Evolutionary conservation across 2,329 filamentous ascomycete species (phyloP).

Genomic region (Botrytis squamosa): DNA sequence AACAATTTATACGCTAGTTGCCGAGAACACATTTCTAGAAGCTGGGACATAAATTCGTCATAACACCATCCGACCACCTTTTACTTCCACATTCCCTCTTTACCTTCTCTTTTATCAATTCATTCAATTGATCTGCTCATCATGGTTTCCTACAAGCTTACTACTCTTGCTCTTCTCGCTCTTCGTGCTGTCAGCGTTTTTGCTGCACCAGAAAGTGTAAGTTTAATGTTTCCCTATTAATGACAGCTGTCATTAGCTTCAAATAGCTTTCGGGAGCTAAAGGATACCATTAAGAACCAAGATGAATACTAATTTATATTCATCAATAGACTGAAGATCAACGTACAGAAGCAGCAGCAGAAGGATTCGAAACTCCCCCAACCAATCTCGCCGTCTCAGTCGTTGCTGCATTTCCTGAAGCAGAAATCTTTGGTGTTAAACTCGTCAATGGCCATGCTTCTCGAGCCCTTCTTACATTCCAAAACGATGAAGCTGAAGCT

Average conservation of each 20-base stretch:
- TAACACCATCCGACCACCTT: slow-evolving; percentile 10
- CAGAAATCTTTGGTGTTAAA: slow-evolving; percentile 85
- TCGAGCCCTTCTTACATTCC: slow-evolving; percentile 75
- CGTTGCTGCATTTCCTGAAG: slow-evolving; percentile 61
- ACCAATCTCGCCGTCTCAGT: slow-evolving; percentile 62
- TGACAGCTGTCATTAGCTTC: slow-evolving; percentile 16
- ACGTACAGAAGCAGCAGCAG: slow-evolving; percentile 28
- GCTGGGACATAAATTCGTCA: slow-evolving; percentile 15
- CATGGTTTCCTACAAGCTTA: slow-evolving; percentile 75
- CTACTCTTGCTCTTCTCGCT: slow-evolving; percentile 69
- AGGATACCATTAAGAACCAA: background rate
- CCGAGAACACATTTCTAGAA: slow-evolving; percentile 24
- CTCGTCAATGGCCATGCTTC: slow-evolving; percentile 90
- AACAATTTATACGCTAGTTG: slow-evolving; percentile 16
- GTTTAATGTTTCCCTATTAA: slow-evolving; percentile 38
- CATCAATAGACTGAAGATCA: slow-evolving; percentile 23
- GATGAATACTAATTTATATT: slow-evolving; percentile 7
- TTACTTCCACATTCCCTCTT: background rate
- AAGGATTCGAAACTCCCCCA: slow-evolving; percentile 31
- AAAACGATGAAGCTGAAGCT: slow-evolving; percentile 76
- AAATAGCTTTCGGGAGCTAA: slow-evolving; percentile 19
- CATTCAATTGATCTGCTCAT: slow-evolving; percentile 37
- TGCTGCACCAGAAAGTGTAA: slow-evolving; percentile 57
- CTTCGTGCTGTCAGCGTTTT: slow-evolving; percentile 64
- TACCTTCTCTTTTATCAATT: slow-evolving; percentile 5